A percentile compares a stretch with the other conserved stretches of the same genome.
These are phyloP conservation scores for Nigrograna mackinnonii DNA, from an alignment of 2,329 filamentous ascomycete species.

Conservation along the genomic window DNA sequence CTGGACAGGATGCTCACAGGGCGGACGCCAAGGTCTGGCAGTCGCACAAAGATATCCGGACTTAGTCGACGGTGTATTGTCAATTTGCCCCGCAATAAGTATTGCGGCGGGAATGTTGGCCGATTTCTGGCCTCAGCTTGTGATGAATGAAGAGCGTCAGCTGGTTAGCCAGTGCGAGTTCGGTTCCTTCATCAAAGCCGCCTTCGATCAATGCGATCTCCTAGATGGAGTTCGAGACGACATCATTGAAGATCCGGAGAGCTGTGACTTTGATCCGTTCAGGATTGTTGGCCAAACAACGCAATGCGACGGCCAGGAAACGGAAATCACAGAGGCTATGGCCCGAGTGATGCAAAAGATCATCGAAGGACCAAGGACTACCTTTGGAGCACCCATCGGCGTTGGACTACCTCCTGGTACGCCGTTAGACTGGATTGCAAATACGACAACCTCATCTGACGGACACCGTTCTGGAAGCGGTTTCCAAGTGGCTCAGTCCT, in stretches of 20 bases:
- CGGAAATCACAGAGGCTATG: slow-evolving; percentile 10
- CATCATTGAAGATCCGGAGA: slow-evolving; percentile 20
- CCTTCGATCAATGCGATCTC: slow-evolving; percentile 22
- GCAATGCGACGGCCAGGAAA: slow-evolving; percentile 7
- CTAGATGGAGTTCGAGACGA: slow-evolving; percentile 36
- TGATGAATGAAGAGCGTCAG: slow-evolving; percentile 27
- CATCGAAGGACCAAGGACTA: slow-evolving; percentile 7
- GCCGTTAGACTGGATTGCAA: not conserved
- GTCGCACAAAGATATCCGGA: slow-evolving; percentile 33
- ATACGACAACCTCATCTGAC: slow-evolving; percentile 5
- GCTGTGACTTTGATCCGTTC: slow-evolving; percentile 23
- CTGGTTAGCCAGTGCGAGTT: slow-evolving; percentile 20
- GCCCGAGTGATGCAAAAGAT: slow-evolving; percentile 8
- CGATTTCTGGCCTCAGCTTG: slow-evolving; percentile 22
- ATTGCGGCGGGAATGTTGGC: slow-evolving; percentile 16
- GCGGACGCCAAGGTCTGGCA: slow-evolving; percentile 33
- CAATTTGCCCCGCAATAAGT: slow-evolving; percentile 28
- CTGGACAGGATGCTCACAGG: slow-evolving; percentile 30
- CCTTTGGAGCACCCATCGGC: slow-evolving; percentile 3
- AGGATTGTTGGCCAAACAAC: slow-evolving; percentile 14
- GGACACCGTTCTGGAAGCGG: slow-evolving; percentile 1
- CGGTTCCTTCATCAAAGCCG: slow-evolving; percentile 16
- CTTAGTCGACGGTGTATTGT: slow-evolving; percentile 32
- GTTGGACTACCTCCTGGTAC: slow-evolving; percentile 5
- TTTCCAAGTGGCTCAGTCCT: slow-evolving; percentile 1